phyloP scores from a whole-genome alignment of 2,329 filamentous ascomycete genomes.

The Scedosporium aurantiacum region DNA sequence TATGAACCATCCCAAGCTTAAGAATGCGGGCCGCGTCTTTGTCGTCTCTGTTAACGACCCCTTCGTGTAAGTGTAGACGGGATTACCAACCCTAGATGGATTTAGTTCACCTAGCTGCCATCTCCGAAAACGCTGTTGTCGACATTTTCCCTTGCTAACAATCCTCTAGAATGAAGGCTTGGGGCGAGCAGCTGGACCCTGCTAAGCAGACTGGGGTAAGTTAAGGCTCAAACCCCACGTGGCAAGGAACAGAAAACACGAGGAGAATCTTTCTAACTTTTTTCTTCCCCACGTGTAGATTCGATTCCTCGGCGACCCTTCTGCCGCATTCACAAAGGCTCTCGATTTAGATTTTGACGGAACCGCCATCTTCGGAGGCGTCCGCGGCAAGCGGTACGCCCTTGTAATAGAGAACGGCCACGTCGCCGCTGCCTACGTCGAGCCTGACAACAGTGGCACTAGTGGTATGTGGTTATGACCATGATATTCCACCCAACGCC shows the following conservation, averaged over 20 bases:
- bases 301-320: constrained; percentile 78
- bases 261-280: background rate
- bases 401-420: constrained; percentile 75
- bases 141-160: background rate
- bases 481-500: background rate
- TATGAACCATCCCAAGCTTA: constrained; percentile 67
- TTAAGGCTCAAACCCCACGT: constrained; percentile 12
- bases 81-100: too few relatives aligned
- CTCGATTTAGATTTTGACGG: constrained; percentile 77
- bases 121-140: background rate
- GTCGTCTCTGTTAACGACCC: constrained; percentile 90
- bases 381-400: constrained; percentile 79
- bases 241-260: background rate
- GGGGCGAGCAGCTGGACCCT: constrained; percentile 69
- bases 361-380: constrained; percentile 66
- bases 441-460: constrained; percentile 80
- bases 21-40: constrained; percentile 73
- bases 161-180: constrained; percentile 68
- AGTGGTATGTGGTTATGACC: constrained; percentile 42
- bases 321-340: constrained; percentile 68
- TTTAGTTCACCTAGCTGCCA: background rate
- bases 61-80: constrained; percentile 60
- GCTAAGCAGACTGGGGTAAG: constrained; percentile 63
- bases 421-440: constrained; percentile 69
- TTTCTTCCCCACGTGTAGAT: constrained; percentile 42